Evolutionary conservation across 2,329 filamentous ascomycete genomes (phyloP).

Genomic region (Herpomyces periplanetae): DNA sequence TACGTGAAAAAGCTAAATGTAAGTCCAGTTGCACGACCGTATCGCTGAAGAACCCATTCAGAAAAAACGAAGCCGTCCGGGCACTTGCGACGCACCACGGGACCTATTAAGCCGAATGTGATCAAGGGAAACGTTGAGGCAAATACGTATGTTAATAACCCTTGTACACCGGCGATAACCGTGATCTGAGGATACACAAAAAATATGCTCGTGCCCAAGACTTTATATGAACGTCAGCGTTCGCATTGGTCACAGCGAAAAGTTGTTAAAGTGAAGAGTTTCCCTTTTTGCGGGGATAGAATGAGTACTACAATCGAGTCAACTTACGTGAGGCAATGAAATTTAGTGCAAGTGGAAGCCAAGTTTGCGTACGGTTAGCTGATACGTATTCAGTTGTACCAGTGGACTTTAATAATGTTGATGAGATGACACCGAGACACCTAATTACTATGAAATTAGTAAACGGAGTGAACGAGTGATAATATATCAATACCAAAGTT

Average conservation of each 20-base stretch:
- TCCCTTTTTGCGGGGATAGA: constrained; percentile 7
- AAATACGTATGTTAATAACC: constrained; percentile 32
- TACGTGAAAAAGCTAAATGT: constrained; percentile 34
- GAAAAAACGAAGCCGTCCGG: constrained; percentile 52
- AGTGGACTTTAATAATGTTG: too few relatives aligned
- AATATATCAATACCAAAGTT: too few relatives aligned
- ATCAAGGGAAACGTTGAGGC: constrained; percentile 29
- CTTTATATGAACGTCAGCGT: constrained; percentile 15
- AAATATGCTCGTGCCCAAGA: constrained; percentile 42
- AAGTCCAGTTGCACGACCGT: constrained; percentile 23
- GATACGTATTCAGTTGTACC: too few relatives aligned
- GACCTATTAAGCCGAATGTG: constrained; percentile 30
- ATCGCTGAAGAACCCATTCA: constrained; percentile 44
- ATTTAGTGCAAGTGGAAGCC: constrained; percentile 47
- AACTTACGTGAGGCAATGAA: constrained; percentile 76
- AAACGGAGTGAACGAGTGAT: too few relatives aligned
- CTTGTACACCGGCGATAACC: constrained; percentile 38
- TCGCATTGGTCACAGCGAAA: constrained; percentile 3
- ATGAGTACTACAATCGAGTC: constrained; percentile 7
- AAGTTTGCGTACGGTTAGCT: too few relatives aligned
- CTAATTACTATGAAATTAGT: too few relatives aligned
- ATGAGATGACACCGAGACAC: too few relatives aligned
- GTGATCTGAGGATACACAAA: constrained; percentile 48
- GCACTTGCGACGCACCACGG: constrained; percentile 36
- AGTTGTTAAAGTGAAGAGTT: constrained; percentile 4